Percentiles rank a stretch among this genome's conserved stretches.
Evolutionary conservation across 495 filamentous ascomycete species (phyloP).

Genomic region (Aspergillus ostianus): DNA sequence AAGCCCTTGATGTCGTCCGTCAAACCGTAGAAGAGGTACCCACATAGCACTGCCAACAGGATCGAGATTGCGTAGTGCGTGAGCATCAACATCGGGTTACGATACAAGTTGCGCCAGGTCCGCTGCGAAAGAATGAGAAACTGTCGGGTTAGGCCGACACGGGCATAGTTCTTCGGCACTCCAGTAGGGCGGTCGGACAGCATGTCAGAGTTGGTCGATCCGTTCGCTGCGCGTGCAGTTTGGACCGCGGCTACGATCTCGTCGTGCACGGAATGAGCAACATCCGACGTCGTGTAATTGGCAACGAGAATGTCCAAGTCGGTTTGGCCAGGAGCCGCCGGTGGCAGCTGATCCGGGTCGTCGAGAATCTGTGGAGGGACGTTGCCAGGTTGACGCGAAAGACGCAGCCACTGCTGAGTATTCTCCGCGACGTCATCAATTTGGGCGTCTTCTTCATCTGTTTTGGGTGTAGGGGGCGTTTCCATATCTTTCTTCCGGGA

Average conservation of each 20-base stretch:
- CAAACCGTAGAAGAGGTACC: slow-evolving; percentile 93
- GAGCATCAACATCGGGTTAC: slow-evolving; percentile 97
- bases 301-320: slow-evolving; percentile 81
- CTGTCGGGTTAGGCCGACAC: slow-evolving; percentile 74
- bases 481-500: slow-evolving; percentile 72
- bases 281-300: slow-evolving; percentile 73
- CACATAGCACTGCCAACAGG: slow-evolving; percentile 86
- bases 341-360: slow-evolving; percentile 74
- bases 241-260: slow-evolving; percentile 70
- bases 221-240: slow-evolving; percentile 64
- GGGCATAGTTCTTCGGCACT: slow-evolving; percentile 72
- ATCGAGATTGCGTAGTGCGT: slow-evolving; percentile 99
- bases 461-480: slow-evolving; percentile 56
- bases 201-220: slow-evolving; percentile 59
- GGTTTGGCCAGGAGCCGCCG: slow-evolving; percentile 60
- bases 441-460: slow-evolving; percentile 66
- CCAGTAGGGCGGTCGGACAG: slow-evolving; percentile 41
- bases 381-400: slow-evolving; percentile 63
- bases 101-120: slow-evolving; percentile 96
- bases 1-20: slow-evolving; percentile 96
- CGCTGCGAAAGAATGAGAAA: slow-evolving; percentile 85
- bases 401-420: slow-evolving; percentile 63
- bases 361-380: slow-evolving; percentile 64
- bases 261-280: slow-evolving; percentile 73
- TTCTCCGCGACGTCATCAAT: slow-evolving; percentile 60